Evolutionary conservation across 1,139 yeast species (phyloP), one percentile per base, ranked within the genome.

Genomic region (Geotrichum reessii): DNA sequence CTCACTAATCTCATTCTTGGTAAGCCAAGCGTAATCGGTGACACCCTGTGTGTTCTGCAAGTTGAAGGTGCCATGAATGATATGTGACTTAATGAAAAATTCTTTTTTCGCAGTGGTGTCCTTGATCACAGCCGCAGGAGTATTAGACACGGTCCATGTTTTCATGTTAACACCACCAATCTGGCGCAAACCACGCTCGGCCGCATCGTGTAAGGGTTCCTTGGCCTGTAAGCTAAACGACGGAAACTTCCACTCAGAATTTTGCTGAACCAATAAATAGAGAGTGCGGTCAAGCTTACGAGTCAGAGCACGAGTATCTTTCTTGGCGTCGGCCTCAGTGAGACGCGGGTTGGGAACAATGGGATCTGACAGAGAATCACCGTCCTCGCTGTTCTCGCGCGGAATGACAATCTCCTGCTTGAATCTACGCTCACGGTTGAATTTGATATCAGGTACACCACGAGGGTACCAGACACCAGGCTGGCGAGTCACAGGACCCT

Each of bases 101-200:
- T 84, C 87, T 68, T 80, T 79, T 24, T 64, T 59, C 14, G 55
- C 59, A 49, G 66, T 65, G 8, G 53, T 49, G 46, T 31, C 40
- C 65, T 60, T 69, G 54, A 67, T 53, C 6, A 87, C 84, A 61
- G 87, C 95, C 53, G 93, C 86, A 50, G 99, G 99, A 11, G 87
- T 86, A 62, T 83, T 83, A 27, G 98, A 89, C 19, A 93, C 96
- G 22, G 89, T 83, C 87, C 95, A 93, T 55, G 92, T 86, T 72
- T 90, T 87, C 70, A 93, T 82, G 59, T 79, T 73, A 19, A 78
- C 81, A 47, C 97, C 97, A 28, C 97, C 97, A 44, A 87, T 69
- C 44, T 74, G 69, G 70, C 83, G 79, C 61, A 93, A 74, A 0
- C 96, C 96, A 56, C 81, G 74, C 71, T 89, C 91, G 3, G 96